Base-by-base conservation (phyloP, 2,329 filamentous ascomycete genomes). In the Mycogone perniciosa region DNA sequence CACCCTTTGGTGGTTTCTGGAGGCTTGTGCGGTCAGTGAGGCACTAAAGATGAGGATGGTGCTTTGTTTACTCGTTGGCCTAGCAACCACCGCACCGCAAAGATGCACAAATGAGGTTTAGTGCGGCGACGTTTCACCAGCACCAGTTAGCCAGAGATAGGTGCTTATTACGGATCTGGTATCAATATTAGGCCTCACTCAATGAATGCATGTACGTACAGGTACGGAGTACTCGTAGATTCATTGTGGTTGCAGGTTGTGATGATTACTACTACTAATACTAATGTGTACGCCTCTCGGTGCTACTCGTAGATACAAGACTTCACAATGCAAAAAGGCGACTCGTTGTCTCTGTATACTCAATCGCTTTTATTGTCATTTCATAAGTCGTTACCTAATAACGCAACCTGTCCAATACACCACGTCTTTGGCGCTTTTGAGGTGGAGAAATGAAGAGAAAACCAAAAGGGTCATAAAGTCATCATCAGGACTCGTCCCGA, bases 331-430 rank as follows among this genome's bases (percentile, higher is more conserved):
- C 29, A 31, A 42, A 11, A 29, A 7, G 34, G 38, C 42, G 20
- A 40, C 40, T 52, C 31, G 37, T 31, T 50, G 35, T 34, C 37
- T 30, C 31, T 43, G 46, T 52, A 53, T 48, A 47, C 59, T 59
- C 58, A 62, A 60, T 57, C 60, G 59, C 62, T 70, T 70, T 69
- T 68, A 68, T 69, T 62, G 64, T 67, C 65, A 53, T 59, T 62
- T 69, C 66, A 62, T 69, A 65, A 68, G 50, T 70, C 67, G 67
- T 70, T 64, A 69, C 63, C 64, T 66, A 66, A 57, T 60, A 64
- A 65, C 63, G 58, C 61, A 65, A 62, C 62, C 61, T 60, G 59
- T 64, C 62, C 62, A 66, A 65, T 57, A 64, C 59, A 64, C 60
- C 56, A 44, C 57, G 50, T 63, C 60, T 64, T 60, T 56, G 55